These are phyloP conservation scores for Backusella mclennaniae DNA, from an alignment of 192 early-diverging fungal genomes.

Conservation along the genomic window DNA sequence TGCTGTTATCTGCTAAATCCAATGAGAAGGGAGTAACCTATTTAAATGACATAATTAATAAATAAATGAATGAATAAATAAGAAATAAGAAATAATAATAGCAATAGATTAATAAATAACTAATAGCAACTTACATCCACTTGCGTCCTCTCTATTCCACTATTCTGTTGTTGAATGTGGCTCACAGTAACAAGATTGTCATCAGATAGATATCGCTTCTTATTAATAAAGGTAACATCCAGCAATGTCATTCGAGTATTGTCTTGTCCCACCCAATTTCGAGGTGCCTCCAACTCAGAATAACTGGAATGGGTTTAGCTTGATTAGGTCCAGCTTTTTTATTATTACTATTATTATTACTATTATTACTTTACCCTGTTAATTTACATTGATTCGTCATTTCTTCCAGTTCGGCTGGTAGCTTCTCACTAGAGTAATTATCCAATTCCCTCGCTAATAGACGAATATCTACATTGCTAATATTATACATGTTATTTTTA, in stretches of 20 bases:
- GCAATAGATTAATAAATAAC: neutral
- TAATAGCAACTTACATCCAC: neutral
- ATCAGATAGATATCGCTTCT: neutral
- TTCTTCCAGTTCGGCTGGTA: neutral
- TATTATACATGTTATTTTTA: neutral
- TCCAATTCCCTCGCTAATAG: neutral
- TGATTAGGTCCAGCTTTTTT: neutral
- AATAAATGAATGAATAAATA: neutral
- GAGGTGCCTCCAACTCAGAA: constrained; percentile 7
- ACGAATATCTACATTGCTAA: constrained; percentile 11
- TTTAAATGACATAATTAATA: neutral
- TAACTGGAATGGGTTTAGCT: constrained; percentile 1
- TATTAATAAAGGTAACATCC: constrained; percentile 14
- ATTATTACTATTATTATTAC: neutral
- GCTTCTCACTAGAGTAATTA: neutral
- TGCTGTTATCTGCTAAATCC: neutral
- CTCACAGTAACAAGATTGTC: neutral
- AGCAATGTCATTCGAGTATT: constrained; percentile 1
- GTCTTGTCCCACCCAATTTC: neutral
- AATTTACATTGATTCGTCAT: neutral
- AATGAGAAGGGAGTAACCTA: neutral
- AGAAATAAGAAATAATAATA: neutral
- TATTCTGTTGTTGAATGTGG: constrained; percentile 6
- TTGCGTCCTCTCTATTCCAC: neutral
- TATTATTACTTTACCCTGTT: neutral